Conservation (phyloP, 768 basidiomycete genomes). For the Mycena olivaceomarginata region DNA sequence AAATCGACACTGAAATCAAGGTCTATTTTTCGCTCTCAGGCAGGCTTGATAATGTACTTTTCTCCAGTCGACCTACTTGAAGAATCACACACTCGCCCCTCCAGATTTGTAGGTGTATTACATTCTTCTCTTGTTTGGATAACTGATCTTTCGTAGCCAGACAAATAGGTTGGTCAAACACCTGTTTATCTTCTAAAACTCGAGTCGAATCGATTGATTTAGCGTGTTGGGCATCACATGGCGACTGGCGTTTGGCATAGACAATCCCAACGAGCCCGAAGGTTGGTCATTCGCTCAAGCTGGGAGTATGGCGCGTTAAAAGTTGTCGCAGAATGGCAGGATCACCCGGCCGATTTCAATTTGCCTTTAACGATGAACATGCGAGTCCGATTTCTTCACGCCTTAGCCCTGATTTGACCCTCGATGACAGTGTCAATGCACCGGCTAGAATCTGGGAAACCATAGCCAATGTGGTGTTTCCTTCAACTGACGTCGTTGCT, state of each 20-base stretch:
- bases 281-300: conserved; percentile 55
- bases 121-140: background rate
- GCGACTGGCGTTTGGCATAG: conserved; percentile 77
- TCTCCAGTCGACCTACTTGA: conserved; percentile 68
- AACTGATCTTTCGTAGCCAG: background rate
- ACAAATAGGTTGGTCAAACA: conserved; percentile 23
- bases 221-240: conserved; percentile 70
- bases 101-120: conserved; percentile 71
- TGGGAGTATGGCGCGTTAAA: background rate
- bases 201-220: background rate
- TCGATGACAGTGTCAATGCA: conserved; percentile 70
- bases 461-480: conserved; percentile 56
- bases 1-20: conserved; percentile 78
- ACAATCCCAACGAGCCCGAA: conserved; percentile 72
- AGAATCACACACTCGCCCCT: conserved; percentile 73
- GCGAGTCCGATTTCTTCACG: conserved; percentile 57
- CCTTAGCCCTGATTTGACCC: conserved; percentile 17
- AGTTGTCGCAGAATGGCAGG: conserved; percentile 71
- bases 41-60: background rate
- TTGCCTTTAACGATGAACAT: conserved; percentile 68
- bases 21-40: conserved; percentile 43
- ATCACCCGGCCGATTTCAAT: conserved; percentile 71
- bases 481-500: background rate
- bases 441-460: conserved; percentile 74
- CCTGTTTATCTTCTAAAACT: background rate